A percentile compares a stretch with the other conserved stretches of the same genome.
These are phyloP conservation scores for Calycina marina DNA, from an alignment of 2,329 filamentous ascomycete genomes.

Conservation along the genomic window DNA sequence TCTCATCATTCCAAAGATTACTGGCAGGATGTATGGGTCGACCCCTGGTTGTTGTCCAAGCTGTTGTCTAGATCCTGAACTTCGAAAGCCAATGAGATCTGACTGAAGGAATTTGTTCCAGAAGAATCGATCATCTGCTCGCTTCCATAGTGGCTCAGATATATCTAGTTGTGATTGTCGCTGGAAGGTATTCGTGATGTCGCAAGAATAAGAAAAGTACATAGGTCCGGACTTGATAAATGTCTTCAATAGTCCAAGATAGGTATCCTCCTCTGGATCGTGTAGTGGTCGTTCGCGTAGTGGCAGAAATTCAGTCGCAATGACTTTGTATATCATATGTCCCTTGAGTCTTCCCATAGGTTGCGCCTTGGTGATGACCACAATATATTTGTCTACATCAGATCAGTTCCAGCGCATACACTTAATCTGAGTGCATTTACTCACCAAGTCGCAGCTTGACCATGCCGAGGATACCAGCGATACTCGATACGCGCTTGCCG, in stretches of 20 bases:
- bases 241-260: conserved; percentile 66
- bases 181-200: conserved; percentile 94
- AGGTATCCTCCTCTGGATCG: conserved; percentile 88
- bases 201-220: conserved; percentile 97
- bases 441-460: conserved; percentile 85
- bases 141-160: conserved; percentile 68
- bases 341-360: conserved; percentile 84
- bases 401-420: conserved; percentile 5
- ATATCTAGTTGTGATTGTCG: conserved; percentile 68
- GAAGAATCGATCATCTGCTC: conserved; percentile 94
- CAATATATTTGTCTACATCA: conserved; percentile 72
- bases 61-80: conserved; percentile 43
- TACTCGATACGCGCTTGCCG: conserved; percentile 78
- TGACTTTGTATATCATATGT: conserved; percentile 89
- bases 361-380: conserved; percentile 88
- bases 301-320: conserved; percentile 82
- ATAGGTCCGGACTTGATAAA: conserved; percentile 75
- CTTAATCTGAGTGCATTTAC: conserved; percentile 10
- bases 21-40: conserved; percentile 86
- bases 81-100: conserved; percentile 81
- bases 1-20: conserved; percentile 93
- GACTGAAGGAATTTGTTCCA: conserved; percentile 93
- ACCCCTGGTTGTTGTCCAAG: conserved; percentile 57
- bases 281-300: conserved; percentile 83
- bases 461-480: conserved; percentile 86